These are phyloP conservation scores for Xylaria sp. DNA, from an alignment of 2,329 filamentous ascomycete genomes.

Conservation along the genomic window DNA sequence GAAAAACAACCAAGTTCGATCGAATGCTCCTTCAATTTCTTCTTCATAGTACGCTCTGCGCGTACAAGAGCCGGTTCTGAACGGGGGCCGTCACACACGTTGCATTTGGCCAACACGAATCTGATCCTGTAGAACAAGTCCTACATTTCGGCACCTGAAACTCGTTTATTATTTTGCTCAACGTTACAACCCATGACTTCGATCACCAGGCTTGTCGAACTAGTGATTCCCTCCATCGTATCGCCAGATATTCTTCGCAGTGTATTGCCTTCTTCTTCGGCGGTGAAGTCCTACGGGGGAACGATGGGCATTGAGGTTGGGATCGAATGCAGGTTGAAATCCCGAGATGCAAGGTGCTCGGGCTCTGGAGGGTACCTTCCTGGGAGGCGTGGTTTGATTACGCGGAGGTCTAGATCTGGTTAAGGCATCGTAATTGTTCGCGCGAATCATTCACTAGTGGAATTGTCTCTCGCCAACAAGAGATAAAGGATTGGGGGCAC, in stretches of 20 bases:
- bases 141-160: neutral
- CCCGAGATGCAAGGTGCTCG: constrained; percentile 24
- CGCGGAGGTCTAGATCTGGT: constrained; percentile 26
- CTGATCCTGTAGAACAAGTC: neutral
- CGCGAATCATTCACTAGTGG: constrained; percentile 18
- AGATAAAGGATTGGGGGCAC: neutral
- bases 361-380: constrained; percentile 8
- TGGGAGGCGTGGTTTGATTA: constrained; percentile 20
- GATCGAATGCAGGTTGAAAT: constrained; percentile 28
- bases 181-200: constrained; percentile 26
- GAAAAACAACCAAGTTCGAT: neutral
- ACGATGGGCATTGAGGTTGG: neutral
- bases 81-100: neutral
- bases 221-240: neutral
- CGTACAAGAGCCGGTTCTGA: neutral
- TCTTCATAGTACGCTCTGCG: neutral
- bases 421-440: constrained; percentile 19
- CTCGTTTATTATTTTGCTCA: constrained; percentile 14
- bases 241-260: constrained; percentile 26
- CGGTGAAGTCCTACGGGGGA: neutral
- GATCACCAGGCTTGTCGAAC: neutral
- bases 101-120: neutral
- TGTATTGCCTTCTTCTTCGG: constrained; percentile 30
- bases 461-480: constrained; percentile 9
- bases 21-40: neutral